Conservation (phyloP, 768 basidiomycete genomes). For the Xerocomellus chrysenteron region DNA sequence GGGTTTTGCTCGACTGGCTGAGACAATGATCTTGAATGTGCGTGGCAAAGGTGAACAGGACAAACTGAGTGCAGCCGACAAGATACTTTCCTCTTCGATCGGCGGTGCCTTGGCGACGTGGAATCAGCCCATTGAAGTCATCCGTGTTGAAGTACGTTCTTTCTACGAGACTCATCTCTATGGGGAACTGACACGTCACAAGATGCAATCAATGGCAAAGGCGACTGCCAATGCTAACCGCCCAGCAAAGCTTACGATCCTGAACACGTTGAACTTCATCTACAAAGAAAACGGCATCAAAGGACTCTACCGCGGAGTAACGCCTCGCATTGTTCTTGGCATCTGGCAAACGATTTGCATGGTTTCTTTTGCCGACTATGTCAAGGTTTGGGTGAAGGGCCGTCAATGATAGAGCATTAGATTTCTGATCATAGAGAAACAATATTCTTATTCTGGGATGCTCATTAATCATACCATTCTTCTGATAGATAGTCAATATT, state of each 20-base stretch:
- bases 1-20: slow-evolving; percentile 94
- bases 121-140: slow-evolving; percentile 99
- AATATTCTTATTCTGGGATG: slow-evolving; percentile 20
- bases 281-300: slow-evolving; percentile 96
- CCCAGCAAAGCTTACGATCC: slow-evolving; percentile 87
- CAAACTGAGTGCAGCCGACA: slow-evolving; percentile 73
- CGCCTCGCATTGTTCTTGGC: slow-evolving; percentile 93
- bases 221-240: slow-evolving; percentile 65
- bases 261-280: slow-evolving; percentile 90
- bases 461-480: slow-evolving; percentile 15
- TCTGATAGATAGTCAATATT: not conserved
- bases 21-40: slow-evolving; percentile 70
- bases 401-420: slow-evolving; percentile 19
- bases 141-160: slow-evolving; percentile 81
- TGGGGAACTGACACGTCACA: slow-evolving; percentile 12
- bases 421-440: slow-evolving; percentile 21
- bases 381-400: slow-evolving; percentile 78
- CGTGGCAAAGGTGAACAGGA: slow-evolving; percentile 81
- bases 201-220: slow-evolving; percentile 99
- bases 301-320: slow-evolving; percentile 96
- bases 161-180: not conserved
- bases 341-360: slow-evolving; percentile 99
- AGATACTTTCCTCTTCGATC: slow-evolving; percentile 82
- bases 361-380: slow-evolving; percentile 97
- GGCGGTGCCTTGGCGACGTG: slow-evolving; percentile 97